Conservation (phyloP, 2,329 filamentous ascomycete genomes). For the Talaromyces piceae region DNA sequence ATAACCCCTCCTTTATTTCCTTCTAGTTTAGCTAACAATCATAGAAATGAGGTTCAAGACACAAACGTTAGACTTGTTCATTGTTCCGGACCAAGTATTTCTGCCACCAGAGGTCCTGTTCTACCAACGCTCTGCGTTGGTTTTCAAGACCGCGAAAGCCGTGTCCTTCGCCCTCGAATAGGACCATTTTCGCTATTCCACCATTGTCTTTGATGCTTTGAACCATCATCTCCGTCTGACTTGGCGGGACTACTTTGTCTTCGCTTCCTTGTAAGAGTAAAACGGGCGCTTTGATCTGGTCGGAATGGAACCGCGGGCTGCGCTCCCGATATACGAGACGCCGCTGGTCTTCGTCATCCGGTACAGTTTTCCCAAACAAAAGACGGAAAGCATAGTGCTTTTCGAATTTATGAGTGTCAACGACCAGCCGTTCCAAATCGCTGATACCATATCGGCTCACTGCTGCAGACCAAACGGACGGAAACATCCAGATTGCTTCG, state of each 20-base stretch:
- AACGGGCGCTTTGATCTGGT: conserved; percentile 44
- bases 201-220: conserved; percentile 1
- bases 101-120: neutral
- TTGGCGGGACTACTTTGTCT: conserved; percentile 53
- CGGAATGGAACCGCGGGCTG: conserved; percentile 44
- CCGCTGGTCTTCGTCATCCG: conserved; percentile 33
- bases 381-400: conserved; percentile 44
- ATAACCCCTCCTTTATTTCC: too few species aligned
- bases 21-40: too few species aligned
- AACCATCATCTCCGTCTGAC: conserved; percentile 48
- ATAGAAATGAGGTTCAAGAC: neutral
- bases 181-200: conserved; percentile 1
- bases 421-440: conserved; percentile 41
- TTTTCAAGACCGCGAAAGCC: conserved; percentile 1
- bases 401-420: conserved; percentile 52
- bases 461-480: conserved; percentile 43
- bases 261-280: conserved; percentile 50
- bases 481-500: conserved; percentile 41
- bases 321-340: conserved; percentile 38
- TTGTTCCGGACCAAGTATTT: neutral
- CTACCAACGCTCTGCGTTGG: neutral
- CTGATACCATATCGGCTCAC: conserved; percentile 47
- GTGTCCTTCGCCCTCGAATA: conserved; percentile 1
- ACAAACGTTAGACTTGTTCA: neutral
- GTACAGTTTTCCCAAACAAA: conserved; percentile 27